Percentiles rank a stretch among this genome's conserved stretches.
These are phyloP conservation scores for Glycine soja DNA, from an alignment of 306 rosid species.

Conservation along the genomic window DNA sequence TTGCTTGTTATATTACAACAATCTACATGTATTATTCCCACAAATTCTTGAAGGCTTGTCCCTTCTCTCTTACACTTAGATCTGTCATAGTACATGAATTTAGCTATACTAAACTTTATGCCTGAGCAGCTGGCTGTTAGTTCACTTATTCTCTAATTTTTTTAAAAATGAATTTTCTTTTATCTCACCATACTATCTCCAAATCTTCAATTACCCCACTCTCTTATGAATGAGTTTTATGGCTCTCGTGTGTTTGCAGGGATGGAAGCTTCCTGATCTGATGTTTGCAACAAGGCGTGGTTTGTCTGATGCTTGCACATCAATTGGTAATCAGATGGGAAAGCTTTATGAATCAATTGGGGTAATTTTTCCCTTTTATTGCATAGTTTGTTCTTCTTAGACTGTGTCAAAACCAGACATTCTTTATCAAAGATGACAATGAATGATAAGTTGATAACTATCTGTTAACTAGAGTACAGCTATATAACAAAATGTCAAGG, in stretches of 20 bases:
- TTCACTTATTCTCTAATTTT: slow-evolving; percentile 1
- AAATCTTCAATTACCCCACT: not conserved
- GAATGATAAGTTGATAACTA: slow-evolving; percentile 25
- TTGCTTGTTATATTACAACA: not conserved
- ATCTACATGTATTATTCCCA: slow-evolving; percentile 1
- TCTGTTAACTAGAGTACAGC: slow-evolving; percentile 14
- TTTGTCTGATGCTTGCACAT: slow-evolving; percentile 79
- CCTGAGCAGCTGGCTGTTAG: slow-evolving; percentile 6
- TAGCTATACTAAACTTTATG: slow-evolving; percentile 17
- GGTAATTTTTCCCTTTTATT: slow-evolving; percentile 51
- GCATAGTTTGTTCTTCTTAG: slow-evolving; percentile 32
- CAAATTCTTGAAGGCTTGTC: slow-evolving; percentile 1
- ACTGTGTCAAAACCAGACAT: slow-evolving; percentile 15
- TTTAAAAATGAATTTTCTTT: not conserved
- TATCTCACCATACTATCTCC: not conserved
- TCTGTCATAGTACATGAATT: not conserved
- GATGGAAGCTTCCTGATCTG: slow-evolving; percentile 93
- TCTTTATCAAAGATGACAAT: slow-evolving; percentile 15
- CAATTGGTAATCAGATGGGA: slow-evolving; percentile 79
- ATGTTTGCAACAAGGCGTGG: slow-evolving; percentile 96
- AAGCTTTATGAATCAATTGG: slow-evolving; percentile 72
- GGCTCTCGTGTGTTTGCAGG: slow-evolving; percentile 62
- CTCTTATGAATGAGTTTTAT: slow-evolving; percentile 31
- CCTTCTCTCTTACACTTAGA: not conserved
- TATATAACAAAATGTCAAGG: not conserved